Percentiles rank a stretch among this genome's conserved stretches.
These are phyloP conservation scores for Cucumis hystrix DNA, from an alignment of 306 rosid genomes.

Conservation along the genomic window DNA sequence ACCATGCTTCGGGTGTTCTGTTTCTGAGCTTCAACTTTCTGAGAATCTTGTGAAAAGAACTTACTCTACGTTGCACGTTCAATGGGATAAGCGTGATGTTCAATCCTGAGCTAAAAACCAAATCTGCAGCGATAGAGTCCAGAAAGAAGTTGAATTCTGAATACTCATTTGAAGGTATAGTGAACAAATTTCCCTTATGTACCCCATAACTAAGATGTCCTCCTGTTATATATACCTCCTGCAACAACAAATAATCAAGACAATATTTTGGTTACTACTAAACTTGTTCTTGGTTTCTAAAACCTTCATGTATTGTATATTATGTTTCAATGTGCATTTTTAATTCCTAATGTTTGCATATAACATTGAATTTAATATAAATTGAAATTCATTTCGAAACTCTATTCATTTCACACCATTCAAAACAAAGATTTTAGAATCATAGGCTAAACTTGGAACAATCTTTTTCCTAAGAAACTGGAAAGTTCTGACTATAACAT, in stretches of 20 bases:
- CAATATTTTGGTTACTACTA: not conserved
- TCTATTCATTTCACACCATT: not conserved
- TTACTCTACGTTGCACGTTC: slow-evolving; percentile 34
- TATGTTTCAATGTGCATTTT: not conserved
- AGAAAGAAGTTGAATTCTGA: slow-evolving; percentile 86
- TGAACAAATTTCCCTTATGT: slow-evolving; percentile 64
- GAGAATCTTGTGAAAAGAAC: slow-evolving; percentile 31
- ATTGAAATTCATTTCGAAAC: too few species aligned
- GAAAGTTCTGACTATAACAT: not conserved
- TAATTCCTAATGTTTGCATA: not conserved
- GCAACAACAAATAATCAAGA: slow-evolving; percentile 5
- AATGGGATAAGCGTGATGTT: slow-evolving; percentile 73
- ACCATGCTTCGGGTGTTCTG: slow-evolving; percentile 52
- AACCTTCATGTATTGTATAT: not conserved
- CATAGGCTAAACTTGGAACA: not conserved
- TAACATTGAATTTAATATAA: not conserved
- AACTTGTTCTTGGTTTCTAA: not conserved
- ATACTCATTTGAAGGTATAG: slow-evolving; percentile 52
- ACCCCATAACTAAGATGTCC: slow-evolving; percentile 39
- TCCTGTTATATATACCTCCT: slow-evolving; percentile 72
- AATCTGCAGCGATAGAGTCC: slow-evolving; percentile 73
- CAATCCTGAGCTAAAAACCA: slow-evolving; percentile 40
- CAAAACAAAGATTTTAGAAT: too few species aligned
- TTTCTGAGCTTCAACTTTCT: not conserved
- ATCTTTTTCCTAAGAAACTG: not conserved